Evolutionary conservation across 2,329 filamentous ascomycete genomes (phyloP).

Genomic region (Monosporascus sp.): DNA sequence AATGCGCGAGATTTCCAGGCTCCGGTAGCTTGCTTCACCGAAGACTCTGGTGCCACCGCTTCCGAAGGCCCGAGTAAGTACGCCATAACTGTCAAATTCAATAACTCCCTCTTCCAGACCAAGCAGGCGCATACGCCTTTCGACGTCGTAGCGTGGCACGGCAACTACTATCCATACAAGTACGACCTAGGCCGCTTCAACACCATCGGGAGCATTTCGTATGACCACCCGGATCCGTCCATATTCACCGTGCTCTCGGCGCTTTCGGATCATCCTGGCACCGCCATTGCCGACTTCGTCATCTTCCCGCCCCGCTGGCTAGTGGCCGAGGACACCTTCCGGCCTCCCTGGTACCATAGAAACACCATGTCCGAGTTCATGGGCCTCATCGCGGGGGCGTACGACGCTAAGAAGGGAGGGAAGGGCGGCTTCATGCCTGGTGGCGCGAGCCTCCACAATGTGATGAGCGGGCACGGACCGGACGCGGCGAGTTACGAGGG

Average conservation of each 20-base stretch:
- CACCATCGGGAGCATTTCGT: conserved; percentile 60
- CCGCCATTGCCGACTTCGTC: conserved; percentile 57
- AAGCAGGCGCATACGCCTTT: conserved; percentile 61
- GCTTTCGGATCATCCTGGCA: conserved; percentile 42
- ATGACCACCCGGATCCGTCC: conserved; percentile 63
- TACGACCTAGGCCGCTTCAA: conserved; percentile 66
- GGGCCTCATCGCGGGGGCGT: conserved; percentile 42
- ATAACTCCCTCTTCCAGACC: conserved; percentile 56
- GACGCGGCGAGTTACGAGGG: conserved; percentile 46
- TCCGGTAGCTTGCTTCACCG: conserved; percentile 55
- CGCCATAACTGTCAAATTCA: conserved; percentile 54
- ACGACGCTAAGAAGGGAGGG: conserved; percentile 48
- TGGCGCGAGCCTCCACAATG: conserved; percentile 50
- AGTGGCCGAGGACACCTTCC: conserved; percentile 54
- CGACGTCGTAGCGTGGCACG: conserved; percentile 68
- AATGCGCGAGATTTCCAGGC: conserved; percentile 62
- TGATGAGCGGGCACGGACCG: conserved; percentile 54
- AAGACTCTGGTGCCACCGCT: conserved; percentile 36
- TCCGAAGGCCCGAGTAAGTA: conserved; percentile 27
- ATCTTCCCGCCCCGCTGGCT: conserved; percentile 60
- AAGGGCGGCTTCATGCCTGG: conserved; percentile 41
- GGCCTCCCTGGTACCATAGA: conserved; percentile 57
- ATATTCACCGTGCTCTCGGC: conserved; percentile 62
- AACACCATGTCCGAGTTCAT: conserved; percentile 52
- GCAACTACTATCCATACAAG: conserved; percentile 66